Base-by-base conservation (phyloP, 352 stramenopile species). In the Phytophthora niederhauseri region DNA sequence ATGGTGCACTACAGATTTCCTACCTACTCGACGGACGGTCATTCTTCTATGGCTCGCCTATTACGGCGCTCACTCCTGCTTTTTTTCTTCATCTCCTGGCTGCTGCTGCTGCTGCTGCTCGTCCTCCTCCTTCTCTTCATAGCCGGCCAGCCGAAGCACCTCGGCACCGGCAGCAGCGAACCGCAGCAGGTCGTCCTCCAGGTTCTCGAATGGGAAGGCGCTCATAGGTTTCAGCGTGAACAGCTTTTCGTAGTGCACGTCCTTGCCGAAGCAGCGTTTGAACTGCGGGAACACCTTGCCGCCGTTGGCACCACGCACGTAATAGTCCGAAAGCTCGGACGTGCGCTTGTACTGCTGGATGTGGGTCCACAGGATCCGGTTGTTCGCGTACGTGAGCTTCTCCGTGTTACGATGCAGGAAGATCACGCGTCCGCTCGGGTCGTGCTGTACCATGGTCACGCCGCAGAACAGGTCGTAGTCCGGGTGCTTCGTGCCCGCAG, bases 351-450 rank as follows among this genome's bases (percentile, higher is more conserved):
- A 87, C 41, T 89, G 72, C 58, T 89, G 81, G 67, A 87, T 83
- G 43, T 90, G 82, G 1, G 78, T 88, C 77, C 80, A 85, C 48
- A 86, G 49, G 41, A 81, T 70, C 28, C 74, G 70, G 67, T 84
- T 79, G 60, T 85, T 80, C 1, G 58, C 4, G 65, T 75, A 64
- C 52, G 76, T 80, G n/a, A 92, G 70, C 66, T 93, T 94, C 50
- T 87, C 73, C 41, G 72, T 79, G 58, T 91, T 94, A 28, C 86
- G 84, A 70, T 92, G 84, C 38, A 93, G 53, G 53, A 94, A 92
- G 19, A 94, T 60, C 26, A 90, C 75, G 26, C 80, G 63, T n/a
- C 74, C 68, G 34, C 70, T 79, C 28, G 82, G 68, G 48, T 94
- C 85, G 64, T 89, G 76, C 57, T 92, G 85, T 36, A 91, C 80